Conservation (phyloP, 139 green algal species). For the Chlamydomonas sp. region DNA sequence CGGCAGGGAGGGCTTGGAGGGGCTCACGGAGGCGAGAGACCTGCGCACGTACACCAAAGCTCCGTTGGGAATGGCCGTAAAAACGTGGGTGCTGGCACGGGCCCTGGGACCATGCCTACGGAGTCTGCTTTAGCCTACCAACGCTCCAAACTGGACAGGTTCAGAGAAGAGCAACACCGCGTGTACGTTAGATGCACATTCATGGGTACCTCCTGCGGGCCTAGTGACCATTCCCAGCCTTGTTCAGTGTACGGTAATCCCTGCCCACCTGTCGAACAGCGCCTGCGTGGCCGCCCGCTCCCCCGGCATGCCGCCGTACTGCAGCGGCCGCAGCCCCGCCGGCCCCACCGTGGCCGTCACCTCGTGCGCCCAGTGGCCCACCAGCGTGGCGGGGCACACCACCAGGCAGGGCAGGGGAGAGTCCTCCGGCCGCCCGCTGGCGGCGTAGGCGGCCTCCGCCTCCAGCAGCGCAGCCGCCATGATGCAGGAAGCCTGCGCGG, state of each 20-base stretch:
- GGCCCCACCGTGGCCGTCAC: constrained; percentile 77
- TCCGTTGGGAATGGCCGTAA: no score
- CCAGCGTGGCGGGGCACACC: constrained; percentile 94
- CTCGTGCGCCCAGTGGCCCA: constrained; percentile 95
- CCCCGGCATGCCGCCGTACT: constrained; percentile 71
- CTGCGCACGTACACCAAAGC: not conserved
- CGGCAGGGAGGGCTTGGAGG: not conserved
- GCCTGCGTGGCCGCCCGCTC: constrained; percentile 50
- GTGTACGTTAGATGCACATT: no score
- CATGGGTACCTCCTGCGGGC: no score
- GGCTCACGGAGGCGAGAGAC: not conserved
- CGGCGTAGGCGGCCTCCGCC: constrained; percentile 6
- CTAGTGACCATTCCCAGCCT: no score
- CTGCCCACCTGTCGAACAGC: constrained; percentile 3
- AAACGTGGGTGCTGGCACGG: no score
- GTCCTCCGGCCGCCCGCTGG: not conserved
- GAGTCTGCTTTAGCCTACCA: no score
- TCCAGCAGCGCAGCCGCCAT: constrained; percentile 66
- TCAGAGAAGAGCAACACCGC: no score
- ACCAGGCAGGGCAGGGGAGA: constrained; percentile 77
- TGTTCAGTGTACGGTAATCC: no score
- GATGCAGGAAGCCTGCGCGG: constrained; percentile 77
- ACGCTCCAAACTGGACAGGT: no score
- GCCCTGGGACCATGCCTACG: no score
- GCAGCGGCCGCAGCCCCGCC: constrained; percentile 65